These are phyloP conservation scores for Toxoplasma gondii DNA, from an alignment of 169 alveolate genomes.

Conservation along the genomic window DNA sequence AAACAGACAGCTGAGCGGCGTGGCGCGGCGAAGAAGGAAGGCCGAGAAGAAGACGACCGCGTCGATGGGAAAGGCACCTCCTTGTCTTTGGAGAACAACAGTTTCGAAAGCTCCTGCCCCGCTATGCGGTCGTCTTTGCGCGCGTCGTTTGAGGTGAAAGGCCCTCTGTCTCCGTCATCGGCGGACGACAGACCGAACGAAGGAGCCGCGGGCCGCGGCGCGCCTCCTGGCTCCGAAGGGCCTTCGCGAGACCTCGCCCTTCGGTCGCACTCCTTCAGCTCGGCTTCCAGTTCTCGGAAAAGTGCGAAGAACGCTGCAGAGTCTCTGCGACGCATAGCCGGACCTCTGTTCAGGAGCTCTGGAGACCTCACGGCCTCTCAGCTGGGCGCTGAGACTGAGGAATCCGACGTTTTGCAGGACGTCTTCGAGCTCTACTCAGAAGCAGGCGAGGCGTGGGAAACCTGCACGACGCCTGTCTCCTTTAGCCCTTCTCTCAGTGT, in stretches of 20 bases:
- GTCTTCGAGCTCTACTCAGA: constrained; percentile 27
- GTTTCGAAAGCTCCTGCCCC: neutral
- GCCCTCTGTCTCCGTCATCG: neutral
- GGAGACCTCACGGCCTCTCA: no score
- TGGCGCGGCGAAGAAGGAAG: neutral
- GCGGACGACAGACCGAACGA: neutral
- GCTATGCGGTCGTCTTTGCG: no score
- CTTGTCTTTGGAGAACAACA: neutral
- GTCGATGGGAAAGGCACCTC: neutral
- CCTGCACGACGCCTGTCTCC: neutral
- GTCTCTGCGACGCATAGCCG: neutral
- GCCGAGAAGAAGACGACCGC: neutral
- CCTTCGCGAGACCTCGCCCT: neutral
- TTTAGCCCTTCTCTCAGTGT: neutral
- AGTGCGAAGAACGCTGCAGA: neutral
- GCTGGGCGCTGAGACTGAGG: neutral
- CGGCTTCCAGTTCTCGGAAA: neutral
- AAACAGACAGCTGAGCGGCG: neutral
- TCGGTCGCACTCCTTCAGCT: neutral
- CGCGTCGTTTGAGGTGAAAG: no score
- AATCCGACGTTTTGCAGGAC: neutral
- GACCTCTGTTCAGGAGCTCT: neutral
- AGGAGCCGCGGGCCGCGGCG: neutral
- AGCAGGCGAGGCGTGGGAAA: constrained; percentile 29
- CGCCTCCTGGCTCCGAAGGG: neutral